A percentile compares a stretch with the other conserved stretches of the same genome.
phyloP scores from a whole-genome alignment of 1,284 basidiomycete species.

The Sporisorium scitamineum region DNA sequence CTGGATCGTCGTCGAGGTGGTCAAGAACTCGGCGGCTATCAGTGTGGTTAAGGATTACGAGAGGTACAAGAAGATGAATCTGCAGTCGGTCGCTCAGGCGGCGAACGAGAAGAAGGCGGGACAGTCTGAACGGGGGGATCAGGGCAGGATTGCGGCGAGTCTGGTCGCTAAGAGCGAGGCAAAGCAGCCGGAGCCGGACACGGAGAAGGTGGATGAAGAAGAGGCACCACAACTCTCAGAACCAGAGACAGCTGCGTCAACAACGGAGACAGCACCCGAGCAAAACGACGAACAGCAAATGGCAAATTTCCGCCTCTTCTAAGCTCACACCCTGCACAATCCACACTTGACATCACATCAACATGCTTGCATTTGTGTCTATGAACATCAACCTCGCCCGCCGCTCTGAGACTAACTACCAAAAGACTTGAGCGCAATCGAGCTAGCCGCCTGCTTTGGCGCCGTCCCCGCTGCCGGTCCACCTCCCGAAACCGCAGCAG shows the following conservation, averaged over 20 bases:
- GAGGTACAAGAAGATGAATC: conserved; percentile 52
- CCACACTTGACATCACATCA: not conserved
- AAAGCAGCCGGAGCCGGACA: not conserved
- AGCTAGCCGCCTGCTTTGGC: conserved; percentile 16
- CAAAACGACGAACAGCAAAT: conserved; percentile 14
- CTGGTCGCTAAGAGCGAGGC: conserved; percentile 9
- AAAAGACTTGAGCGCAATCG: conserved; percentile 56
- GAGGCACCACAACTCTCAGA: not conserved
- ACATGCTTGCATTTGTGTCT: too few relatives aligned
- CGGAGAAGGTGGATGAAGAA: not conserved
- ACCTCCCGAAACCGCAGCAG: not conserved
- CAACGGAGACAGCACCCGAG: not conserved
- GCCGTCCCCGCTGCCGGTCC: not conserved
- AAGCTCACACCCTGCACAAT: not conserved
- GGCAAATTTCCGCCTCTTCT: conserved; percentile 38
- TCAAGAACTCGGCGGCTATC: conserved; percentile 60
- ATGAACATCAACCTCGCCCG: too few relatives aligned
- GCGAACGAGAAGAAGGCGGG: conserved; percentile 27
- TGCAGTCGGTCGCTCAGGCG: conserved; percentile 50
- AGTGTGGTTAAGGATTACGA: conserved; percentile 51
- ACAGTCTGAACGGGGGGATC: not conserved
- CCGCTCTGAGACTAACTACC: conserved; percentile 16
- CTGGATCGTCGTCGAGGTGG: conserved; percentile 60
- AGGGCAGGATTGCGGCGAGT: conserved; percentile 23
- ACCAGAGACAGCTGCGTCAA: not conserved